Conservation (phyloP, 495 filamentous ascomycete species). For the Aspergillus bertholletiae region DNA sequence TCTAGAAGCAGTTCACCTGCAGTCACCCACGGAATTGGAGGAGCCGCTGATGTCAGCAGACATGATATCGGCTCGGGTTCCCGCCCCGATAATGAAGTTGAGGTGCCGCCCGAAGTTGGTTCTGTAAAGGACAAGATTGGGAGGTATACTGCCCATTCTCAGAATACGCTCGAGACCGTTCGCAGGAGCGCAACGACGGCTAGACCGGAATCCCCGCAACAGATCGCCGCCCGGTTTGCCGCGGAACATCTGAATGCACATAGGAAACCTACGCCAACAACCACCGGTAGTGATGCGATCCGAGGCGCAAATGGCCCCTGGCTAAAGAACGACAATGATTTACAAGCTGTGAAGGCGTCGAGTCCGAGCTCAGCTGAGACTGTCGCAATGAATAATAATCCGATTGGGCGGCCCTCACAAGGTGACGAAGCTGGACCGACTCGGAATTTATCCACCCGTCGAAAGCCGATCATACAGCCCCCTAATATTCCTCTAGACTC, state of each 20-base stretch:
- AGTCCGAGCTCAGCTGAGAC: constrained; percentile 11
- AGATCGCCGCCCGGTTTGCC: constrained; percentile 37
- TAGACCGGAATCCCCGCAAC: constrained; percentile 23
- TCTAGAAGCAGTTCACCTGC: constrained; percentile 15
- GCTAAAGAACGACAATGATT: neutral
- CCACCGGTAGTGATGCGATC: neutral
- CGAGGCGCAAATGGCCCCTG: neutral
- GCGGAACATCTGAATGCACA: constrained; percentile 25
- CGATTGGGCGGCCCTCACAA: constrained; percentile 3
- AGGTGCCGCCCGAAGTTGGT: constrained; percentile 33
- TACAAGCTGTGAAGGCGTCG: constrained; percentile 2
- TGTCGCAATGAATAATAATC: neutral
- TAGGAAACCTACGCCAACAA: constrained; percentile 5
- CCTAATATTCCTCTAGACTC: neutral
- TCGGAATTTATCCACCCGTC: constrained; percentile 3
- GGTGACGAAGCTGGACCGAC: neutral
- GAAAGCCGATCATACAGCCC: constrained; percentile 3
- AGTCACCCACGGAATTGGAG: constrained; percentile 10
- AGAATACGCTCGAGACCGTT: constrained; percentile 7
- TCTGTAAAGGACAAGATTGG: constrained; percentile 44
- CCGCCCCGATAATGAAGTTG: constrained; percentile 16
- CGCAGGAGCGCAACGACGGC: constrained; percentile 10
- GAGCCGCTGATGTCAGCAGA: constrained; percentile 10
- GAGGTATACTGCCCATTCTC: constrained; percentile 26
- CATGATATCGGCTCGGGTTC: constrained; percentile 14